Evolutionary conservation across 2,329 filamentous ascomycete genomes (phyloP), one percentile per base, ranked within the genome.

Genomic region (Eurotiales sp.): DNA sequence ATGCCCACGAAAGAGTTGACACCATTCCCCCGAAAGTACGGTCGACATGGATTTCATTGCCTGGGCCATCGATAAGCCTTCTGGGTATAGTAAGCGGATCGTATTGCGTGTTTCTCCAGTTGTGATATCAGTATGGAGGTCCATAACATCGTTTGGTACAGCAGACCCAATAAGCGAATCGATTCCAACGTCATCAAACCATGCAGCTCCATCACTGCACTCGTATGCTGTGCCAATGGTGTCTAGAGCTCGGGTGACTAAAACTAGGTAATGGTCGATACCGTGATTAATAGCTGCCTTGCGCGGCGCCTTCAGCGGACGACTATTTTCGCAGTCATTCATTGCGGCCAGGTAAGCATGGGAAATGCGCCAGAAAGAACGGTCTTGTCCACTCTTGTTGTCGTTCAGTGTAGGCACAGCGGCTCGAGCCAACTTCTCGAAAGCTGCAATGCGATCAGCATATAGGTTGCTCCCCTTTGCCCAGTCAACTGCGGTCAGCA

Each of bases 381-480:
- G 46, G 11, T 48, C 46, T 22, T 47, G 45, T 15, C 45, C 45
- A 15, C 34, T 47, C 11, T 47, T 40, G 32, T n/a, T n/a, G n/a
- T n/a, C n/a, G n/a, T n/a, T n/a, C n/a, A n/a, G n/a, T n/a, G n/a
- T n/a, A n/a, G n/a, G n/a, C n/a, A n/a, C n/a, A 27, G 30, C 3
- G 30, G 30, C n/a, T 34, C 30, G 30, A n/a, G 27, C 42, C 11
- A 5, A 14, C 30, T 45, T 45, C 15, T 34, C 27, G n/a, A 45
- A 45, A 19, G 27, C n/a, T 17, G 2, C 27, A 7, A 45, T n/a
- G 32, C 27, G 14, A 10, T 45, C 27, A 14, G 8, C 34, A 27
- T 21, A 45, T 11, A 32, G 8, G 10, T 29, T 45, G 8, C 22
- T 17, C 2, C 42, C 42, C 14, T 21, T 45, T 8, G 15, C 27